phyloP scores from a whole-genome alignment of 257 asterid species.

The Ligustrum vulgare region DNA sequence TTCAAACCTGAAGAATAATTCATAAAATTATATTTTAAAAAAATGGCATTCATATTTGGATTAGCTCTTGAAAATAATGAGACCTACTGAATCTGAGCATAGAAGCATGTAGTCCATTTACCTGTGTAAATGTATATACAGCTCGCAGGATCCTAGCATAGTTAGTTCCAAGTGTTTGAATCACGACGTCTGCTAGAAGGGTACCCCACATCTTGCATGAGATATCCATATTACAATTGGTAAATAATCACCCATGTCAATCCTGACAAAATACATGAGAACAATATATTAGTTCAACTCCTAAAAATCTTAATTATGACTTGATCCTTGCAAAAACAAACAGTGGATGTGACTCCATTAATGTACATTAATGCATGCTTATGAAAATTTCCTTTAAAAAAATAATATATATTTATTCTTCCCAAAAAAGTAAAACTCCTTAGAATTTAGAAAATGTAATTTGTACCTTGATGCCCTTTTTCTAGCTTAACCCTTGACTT shows the following conservation, averaged over 20 bases:
- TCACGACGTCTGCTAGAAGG: conserved; percentile 80
- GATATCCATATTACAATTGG: not conserved
- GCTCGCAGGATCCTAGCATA: conserved; percentile 89
- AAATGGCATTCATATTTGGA: not conserved
- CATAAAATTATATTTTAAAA: not conserved
- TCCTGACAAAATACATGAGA: conserved; percentile 6
- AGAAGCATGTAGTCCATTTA: conserved; percentile 30
- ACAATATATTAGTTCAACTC: too few relatives aligned
- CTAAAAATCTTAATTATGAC: too few relatives aligned
- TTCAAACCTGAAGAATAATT: conserved; percentile 65
- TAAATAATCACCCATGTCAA: not conserved
- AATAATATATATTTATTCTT: too few relatives aligned
- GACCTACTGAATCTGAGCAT: not conserved
- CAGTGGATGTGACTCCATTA: too few relatives aligned
- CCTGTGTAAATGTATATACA: conserved; percentile 90
- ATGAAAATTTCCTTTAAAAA: too few relatives aligned
- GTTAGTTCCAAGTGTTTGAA: conserved; percentile 98
- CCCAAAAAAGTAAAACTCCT: too few relatives aligned
- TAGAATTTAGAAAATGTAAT: too few relatives aligned
- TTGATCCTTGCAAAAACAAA: too few relatives aligned
- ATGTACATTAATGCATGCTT: too few relatives aligned
- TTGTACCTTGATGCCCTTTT: too few relatives aligned
- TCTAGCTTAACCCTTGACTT: too few relatives aligned
- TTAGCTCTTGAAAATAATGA: not conserved
- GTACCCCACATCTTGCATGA: conserved; percentile 87